phyloP scores from a whole-genome alignment of 352 stramenopile species.

The Pythium monospermum region DNA sequence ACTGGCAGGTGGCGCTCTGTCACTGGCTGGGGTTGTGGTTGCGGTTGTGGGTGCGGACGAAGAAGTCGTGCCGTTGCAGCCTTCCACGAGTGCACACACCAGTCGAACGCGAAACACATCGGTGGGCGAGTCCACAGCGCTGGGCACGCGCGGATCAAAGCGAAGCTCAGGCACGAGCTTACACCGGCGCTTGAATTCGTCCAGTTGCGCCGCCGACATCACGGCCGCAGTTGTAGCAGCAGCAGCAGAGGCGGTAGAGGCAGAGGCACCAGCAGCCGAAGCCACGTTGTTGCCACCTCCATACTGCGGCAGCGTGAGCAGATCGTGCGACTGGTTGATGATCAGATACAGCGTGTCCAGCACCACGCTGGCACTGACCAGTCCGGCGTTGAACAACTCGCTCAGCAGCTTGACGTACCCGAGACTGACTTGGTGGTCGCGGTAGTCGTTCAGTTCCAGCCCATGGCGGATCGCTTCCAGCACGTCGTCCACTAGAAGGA shows the following conservation, averaged over 20 bases:
- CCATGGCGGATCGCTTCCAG: slow-evolving; percentile 90
- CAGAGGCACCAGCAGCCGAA: no score
- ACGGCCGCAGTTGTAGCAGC: slow-evolving; percentile 10
- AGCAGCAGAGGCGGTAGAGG: neutral
- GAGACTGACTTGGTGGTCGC: slow-evolving; percentile 91
- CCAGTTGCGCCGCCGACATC: slow-evolving; percentile 26
- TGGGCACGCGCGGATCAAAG: slow-evolving; percentile 86
- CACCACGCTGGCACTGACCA: slow-evolving; percentile 90
- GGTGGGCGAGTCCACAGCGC: slow-evolving; percentile 83
- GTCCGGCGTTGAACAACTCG: slow-evolving; percentile 89
- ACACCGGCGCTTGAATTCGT: slow-evolving; percentile 62
- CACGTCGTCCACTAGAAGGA: slow-evolving; percentile 91
- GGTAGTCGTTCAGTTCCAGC: slow-evolving; percentile 87
- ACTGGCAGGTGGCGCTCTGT: neutral
- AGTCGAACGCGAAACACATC: slow-evolving; percentile 94
- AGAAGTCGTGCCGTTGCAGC: slow-evolving; percentile 42
- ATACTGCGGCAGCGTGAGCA: slow-evolving; percentile 69
- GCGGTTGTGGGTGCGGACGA: neutral
- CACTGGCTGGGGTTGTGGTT: neutral
- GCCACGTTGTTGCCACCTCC: slow-evolving; percentile 10
- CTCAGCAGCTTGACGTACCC: slow-evolving; percentile 92
- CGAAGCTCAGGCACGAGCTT: slow-evolving; percentile 71
- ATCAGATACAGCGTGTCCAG: slow-evolving; percentile 94
- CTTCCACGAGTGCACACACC: slow-evolving; percentile 91
- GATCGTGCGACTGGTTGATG: slow-evolving; percentile 94